Conservation (phyloP, 2,329 filamentous ascomycete genomes). For the Diplocarpon mali region DNA sequence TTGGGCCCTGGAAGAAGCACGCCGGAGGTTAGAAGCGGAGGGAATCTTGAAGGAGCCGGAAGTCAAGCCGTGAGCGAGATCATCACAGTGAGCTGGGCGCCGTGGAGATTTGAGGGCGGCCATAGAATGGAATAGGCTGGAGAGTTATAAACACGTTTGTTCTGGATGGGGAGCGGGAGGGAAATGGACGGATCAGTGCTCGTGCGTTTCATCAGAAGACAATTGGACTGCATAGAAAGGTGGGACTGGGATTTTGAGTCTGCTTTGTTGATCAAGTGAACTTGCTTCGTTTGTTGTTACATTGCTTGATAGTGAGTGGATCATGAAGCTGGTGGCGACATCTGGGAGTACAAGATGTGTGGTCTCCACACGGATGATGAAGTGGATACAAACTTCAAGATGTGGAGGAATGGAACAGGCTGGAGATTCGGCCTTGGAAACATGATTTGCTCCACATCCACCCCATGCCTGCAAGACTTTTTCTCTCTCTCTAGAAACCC, state of each 20-base stretch:
- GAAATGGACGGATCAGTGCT: background rate
- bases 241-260: background rate
- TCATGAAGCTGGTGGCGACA: no score
- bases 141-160: slow-evolving; percentile 11
- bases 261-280: background rate
- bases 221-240: background rate
- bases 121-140: background rate
- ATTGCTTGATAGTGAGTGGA: no score
- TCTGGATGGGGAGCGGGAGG: background rate
- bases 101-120: background rate
- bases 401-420: no score
- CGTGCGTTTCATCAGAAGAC: background rate
- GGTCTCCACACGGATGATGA: no score
- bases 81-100: background rate
- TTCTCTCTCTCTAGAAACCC: background rate
- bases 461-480: background rate
- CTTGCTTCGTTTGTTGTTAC: no score
- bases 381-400: no score
- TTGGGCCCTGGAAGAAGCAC: slow-evolving; percentile 95
- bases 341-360: no score
- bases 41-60: slow-evolving; percentile 78
- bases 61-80: slow-evolving; percentile 20
- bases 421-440: no score
- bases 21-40: slow-evolving; percentile 89
- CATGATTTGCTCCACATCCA: no score